Base-by-base conservation (phyloP, 306 rosid genomes). In the Casuarina glauca region DNA sequence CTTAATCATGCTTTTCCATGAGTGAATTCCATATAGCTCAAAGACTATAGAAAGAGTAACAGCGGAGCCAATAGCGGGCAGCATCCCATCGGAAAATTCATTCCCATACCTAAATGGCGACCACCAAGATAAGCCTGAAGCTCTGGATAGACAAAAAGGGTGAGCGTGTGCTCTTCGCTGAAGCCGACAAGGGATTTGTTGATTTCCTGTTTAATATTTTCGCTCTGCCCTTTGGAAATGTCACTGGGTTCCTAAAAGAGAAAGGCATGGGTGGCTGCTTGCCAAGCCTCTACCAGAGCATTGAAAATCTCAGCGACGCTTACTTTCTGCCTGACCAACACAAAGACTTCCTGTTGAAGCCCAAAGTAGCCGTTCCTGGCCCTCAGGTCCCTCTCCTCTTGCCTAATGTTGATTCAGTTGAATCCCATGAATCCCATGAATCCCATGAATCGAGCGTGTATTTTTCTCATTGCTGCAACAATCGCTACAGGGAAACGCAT, bases 121-220 rank as follows among this genome's bases (percentile, higher is more conserved):
- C 7, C n/a, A 49, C 57, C 41, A 75, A 55, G 26, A 12, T 55
- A 6, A 82, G 49, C 13, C 52, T 74, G 58, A 79, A 70, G 41
- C 80, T 81, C 11, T 44, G 77, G 1, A 41, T 81, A 3, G 80
- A 84, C 55, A 36, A 50, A 2, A 50, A 69, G 15, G 13, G 11
- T 0, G n/a, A 70, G 1, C 73, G 35, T 20, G 79, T 84, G 15
- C 62, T 76, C 0, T 60, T 66, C 11, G 85, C 80, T 3, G 85
- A 61, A 11, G 68, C 43, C 3, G 44, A 38, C 20, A 76, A 76
- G 32, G 76, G 51, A 26, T 68, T 80, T 4, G 53, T 52, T 2
- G 78, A 84, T 43, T 80, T 84, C 58, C 84, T 84, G 9, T 76
- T 80, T 63, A 11, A 38, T 15, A 26, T 77, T 12, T n/a, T 80